Evolutionary conservation across 306 rosid genomes (phyloP), one percentile per base, ranked within the genome.

Genomic region (Trichosanthes cucumerina): DNA sequence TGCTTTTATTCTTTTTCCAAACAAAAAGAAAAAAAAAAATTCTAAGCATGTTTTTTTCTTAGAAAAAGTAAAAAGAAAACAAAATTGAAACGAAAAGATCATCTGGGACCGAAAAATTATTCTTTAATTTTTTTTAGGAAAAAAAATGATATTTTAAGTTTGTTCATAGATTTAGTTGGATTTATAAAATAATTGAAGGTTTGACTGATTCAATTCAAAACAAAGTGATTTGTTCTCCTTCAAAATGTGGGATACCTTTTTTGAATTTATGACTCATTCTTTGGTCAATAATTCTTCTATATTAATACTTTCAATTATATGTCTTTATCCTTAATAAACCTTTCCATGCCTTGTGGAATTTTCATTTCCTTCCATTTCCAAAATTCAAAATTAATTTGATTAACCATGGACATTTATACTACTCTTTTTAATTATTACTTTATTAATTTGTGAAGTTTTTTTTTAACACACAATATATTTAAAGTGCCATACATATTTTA

Each of bases 141-240:
- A 52, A 18, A 19, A 1, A 52, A 52, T 4, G 1, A 18, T 16
- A 1, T 21, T n/a, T 7, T 6, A 24, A 58, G 12, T 58, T 7
- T 18, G 28, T 15, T 33, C 6, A 5, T 33, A 34, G 71, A 64
- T 64, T 33, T 23, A 63, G 43, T 63, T 36, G 21, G 19, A 14
- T 47, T 28, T 46, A 47, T 47, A 72, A 43, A 65, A 24, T 24
- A 47, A 23, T 72, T 26, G 77, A 72, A 72, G 4, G 16, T 46
- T 72, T 72, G 77, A 72, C 77, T 7, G 1, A 47, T 72, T 72
- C 59, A 72, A 72, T 43, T 70, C 38, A 44, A 23, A 68, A 36
- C 28, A 65, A 33, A 63, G 44, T 18, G 12, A 4, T 34, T 18
- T 34, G 26, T 18, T 36, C 15, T 18, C 5, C 14, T 16, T 34